Evolutionary conservation across 169 alveolate species (phyloP).

Genomic region (Plasmodium knowlesi): DNA sequence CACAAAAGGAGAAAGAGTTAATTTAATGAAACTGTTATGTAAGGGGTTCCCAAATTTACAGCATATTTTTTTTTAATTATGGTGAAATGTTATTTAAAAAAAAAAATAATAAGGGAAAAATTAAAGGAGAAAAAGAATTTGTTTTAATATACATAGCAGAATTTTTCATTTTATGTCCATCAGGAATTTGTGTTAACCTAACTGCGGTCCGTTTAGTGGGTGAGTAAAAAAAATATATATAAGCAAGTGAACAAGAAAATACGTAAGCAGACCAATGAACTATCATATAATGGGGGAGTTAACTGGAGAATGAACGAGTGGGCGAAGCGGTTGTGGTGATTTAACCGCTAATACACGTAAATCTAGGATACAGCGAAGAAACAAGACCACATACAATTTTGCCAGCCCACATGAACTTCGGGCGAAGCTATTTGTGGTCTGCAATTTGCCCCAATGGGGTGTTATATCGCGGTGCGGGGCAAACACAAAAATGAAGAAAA

Average conservation of each 20-base stretch:
- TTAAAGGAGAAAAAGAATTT: background rate
- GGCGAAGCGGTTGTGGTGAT: background rate
- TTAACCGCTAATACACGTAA: background rate
- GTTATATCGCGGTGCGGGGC: background rate
- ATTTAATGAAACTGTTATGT: background rate
- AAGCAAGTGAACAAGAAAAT: background rate
- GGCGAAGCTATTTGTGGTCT: background rate
- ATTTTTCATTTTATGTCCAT: background rate
- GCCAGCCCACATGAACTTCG: background rate
- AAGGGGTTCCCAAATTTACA: background rate
- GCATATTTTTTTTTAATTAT: background rate
- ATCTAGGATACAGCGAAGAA: background rate
- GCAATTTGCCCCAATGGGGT: background rate
- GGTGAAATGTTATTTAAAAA: background rate
- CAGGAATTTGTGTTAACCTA: background rate
- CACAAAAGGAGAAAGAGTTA: background rate
- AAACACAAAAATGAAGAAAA: background rate
- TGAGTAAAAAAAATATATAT: background rate
- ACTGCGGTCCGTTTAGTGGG: background rate
- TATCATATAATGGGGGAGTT: background rate
- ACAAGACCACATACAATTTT: slow-evolving; percentile 2
- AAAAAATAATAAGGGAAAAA: background rate
- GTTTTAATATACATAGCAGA: background rate
- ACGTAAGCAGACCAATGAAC: background rate
- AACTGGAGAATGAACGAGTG: background rate